Base-by-base conservation (phyloP, 2,329 filamentous ascomycete species). In the Talaromyces islandicus region DNA sequence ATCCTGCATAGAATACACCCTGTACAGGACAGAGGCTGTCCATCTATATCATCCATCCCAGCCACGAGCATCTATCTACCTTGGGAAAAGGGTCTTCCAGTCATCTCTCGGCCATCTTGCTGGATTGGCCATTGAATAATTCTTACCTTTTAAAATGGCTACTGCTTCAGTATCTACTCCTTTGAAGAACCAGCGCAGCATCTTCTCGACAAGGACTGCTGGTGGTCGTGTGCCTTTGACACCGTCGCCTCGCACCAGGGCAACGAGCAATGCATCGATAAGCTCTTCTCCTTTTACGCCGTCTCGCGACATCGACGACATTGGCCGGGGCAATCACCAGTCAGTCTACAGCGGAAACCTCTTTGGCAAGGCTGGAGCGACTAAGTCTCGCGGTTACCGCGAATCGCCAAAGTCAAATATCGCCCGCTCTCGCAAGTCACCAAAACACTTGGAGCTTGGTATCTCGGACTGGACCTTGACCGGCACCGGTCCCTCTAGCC, bases 371-470 rank as follows among this genome's bases (percentile, higher is more conserved):
- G 87, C 83, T 60, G 76, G 81, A 19, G 35, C 14, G 3, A 73
- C 75, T 25, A 77, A 71, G 62, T 64, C 71, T 48, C 72, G 74
- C 46, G 80, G 84, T 46, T 88, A 90, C 75, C 88, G 90, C 56
- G 90, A 94, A 73, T 97, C 93, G 2, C 92, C 92, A 73, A 97
- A 97, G 82, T 97, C 92, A 62, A 97, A 97, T 82, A 97, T 97
- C 75, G 72, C 73, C 27, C 71, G 87, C 65, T 79, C 80, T 48
- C 84, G 85, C 60, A 83, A 87, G 61, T 92, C 91, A 50, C 92
- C 93, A 21, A 89, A 90, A 70, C 91, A 89, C 74, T 84, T 97
- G 43, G 93, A 97, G 76, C 85, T 96, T 46, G 92, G 91, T 66
- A 88, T 96, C 35, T 97, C 92, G 46, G 92, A 99, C 73, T 97